These are phyloP conservation scores for Colletotrichum trifolii DNA, from an alignment of 2,329 filamentous ascomycete genomes.

Conservation along the genomic window DNA sequence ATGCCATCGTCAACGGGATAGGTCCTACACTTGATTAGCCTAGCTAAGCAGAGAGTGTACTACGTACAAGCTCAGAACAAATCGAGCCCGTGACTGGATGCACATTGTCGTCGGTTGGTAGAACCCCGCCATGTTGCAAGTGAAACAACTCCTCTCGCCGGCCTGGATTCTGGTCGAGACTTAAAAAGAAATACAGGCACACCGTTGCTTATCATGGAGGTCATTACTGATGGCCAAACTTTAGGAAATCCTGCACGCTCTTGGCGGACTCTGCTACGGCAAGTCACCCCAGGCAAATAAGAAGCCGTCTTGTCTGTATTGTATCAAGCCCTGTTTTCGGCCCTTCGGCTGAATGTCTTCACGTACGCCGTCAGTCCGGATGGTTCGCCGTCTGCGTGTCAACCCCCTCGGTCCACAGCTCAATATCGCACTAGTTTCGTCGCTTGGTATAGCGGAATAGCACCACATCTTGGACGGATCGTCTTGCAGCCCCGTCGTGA, in stretches of 20 bases:
- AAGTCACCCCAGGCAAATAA: constrained; percentile 11
- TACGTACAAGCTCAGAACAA: neutral
- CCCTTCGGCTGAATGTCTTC: no score
- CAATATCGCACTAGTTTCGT: no score
- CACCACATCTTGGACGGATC: no score
- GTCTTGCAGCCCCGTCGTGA: no score
- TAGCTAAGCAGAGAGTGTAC: constrained; percentile 12
- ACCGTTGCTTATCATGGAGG: constrained; percentile 9
- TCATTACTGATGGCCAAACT: neutral
- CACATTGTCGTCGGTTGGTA: constrained; percentile 8
- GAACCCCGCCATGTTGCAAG: constrained; percentile 21
- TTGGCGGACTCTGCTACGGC: neutral
- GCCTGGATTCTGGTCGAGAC: constrained; percentile 19
- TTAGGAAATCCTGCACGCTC: neutral
- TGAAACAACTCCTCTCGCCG: constrained; percentile 28
- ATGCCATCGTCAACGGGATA: neutral
- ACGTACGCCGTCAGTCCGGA: no score
- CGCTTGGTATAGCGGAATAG: no score
- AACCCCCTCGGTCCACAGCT: no score
- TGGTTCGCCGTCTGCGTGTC: no score
- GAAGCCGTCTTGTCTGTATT: constrained; percentile 1
- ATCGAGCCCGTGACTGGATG: constrained; percentile 13
- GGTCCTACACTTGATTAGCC: neutral
- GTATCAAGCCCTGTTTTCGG: no score
- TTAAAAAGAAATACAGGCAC: constrained; percentile 13